Evolutionary conservation across 1,284 basidiomycete species (phyloP).

Genomic region (Apiotrichum laibachii): DNA sequence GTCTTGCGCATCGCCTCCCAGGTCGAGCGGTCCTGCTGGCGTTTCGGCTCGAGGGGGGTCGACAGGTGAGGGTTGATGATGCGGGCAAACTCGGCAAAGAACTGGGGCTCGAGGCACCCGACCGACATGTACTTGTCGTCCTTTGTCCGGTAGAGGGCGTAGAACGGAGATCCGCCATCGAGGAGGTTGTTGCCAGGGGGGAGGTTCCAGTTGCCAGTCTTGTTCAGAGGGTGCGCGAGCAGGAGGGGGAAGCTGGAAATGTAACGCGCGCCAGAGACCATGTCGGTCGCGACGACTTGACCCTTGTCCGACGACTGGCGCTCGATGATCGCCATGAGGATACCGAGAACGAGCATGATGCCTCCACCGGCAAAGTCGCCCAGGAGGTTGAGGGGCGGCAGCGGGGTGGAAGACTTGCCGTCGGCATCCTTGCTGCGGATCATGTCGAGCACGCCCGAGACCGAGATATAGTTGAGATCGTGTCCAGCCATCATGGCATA

Average conservation of each 20-base stretch:
- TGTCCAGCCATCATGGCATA: constrained; percentile 22
- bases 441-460: constrained; percentile 20
- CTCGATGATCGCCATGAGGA: constrained; percentile 18
- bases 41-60: background rate
- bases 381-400: constrained; percentile 20
- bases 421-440: constrained; percentile 9
- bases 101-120: constrained; percentile 23
- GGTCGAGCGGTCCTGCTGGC: constrained; percentile 8
- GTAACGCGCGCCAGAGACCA: constrained; percentile 20
- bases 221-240: constrained; percentile 2
- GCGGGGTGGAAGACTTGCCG: constrained; percentile 1
- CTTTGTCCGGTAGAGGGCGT: constrained; percentile 12
- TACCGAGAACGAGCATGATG: constrained; percentile 19
- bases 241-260: constrained; percentile 15
- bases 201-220: background rate
- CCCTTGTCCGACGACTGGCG: constrained; percentile 16
- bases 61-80: constrained; percentile 8
- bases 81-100: constrained; percentile 16
- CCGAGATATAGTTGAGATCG: constrained; percentile 24
- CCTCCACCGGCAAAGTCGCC: constrained; percentile 26
- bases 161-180: constrained; percentile 22
- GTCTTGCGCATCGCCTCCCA: constrained; percentile 12
- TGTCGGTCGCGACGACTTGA: constrained; percentile 22
- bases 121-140: constrained; percentile 18
- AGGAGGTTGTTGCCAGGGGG: constrained; percentile 17